A percentile compares a stretch with the other conserved stretches of the same genome.
Conservation (phyloP, 805 yeast species). For the Saturnispora sekii region DNA sequence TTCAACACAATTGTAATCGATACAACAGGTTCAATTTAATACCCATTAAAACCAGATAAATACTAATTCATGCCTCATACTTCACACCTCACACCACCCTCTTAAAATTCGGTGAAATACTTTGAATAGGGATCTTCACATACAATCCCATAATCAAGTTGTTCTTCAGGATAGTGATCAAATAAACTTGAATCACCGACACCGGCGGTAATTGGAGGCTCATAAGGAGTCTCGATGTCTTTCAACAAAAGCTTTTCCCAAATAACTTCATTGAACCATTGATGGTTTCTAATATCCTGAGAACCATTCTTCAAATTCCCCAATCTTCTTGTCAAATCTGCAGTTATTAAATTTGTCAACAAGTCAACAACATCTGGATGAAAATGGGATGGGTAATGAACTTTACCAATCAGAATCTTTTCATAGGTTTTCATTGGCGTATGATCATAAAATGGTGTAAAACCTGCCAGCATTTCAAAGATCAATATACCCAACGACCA, state of each 20-base stretch:
- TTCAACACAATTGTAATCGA: too few relatives aligned
- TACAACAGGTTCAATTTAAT: too few relatives aligned
- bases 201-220: constrained; percentile 54
- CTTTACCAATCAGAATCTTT: constrained; percentile 44
- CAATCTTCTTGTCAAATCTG: constrained; percentile 45
- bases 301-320: constrained; percentile 53
- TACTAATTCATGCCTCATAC: too few relatives aligned
- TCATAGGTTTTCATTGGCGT: constrained; percentile 58
- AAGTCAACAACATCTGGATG: constrained; percentile 46
- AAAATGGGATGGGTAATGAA: constrained; percentile 43
- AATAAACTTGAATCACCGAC: constrained; percentile 56
- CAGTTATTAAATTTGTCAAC: constrained; percentile 40
- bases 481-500: constrained; percentile 55
- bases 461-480: constrained; percentile 54
- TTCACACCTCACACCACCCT: background rate
- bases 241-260: constrained; percentile 48
- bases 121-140: constrained; percentile 36
- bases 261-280: constrained; percentile 52
- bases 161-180: constrained; percentile 72
- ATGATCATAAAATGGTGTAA: constrained; percentile 53
- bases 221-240: constrained; percentile 56
- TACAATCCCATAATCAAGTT: constrained; percentile 70
- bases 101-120: constrained; percentile 24
- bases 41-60: too few relatives aligned
- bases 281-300: constrained; percentile 45